These are phyloP conservation scores for Pulveroboletus ravenelii DNA, from an alignment of 768 basidiomycete genomes.

Conservation along the genomic window DNA sequence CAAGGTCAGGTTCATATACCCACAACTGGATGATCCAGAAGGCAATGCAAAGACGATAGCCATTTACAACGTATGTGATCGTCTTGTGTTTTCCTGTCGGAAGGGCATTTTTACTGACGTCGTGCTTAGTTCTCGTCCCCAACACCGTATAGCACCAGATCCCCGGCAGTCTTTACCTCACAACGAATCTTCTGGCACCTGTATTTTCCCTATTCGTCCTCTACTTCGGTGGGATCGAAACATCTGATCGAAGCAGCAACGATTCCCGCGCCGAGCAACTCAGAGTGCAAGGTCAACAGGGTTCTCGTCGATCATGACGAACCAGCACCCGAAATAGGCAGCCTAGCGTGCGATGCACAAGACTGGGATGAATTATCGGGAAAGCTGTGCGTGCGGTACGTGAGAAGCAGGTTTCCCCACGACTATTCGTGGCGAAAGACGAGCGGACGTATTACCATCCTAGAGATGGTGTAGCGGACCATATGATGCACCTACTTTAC, in stretches of 20 bases:
- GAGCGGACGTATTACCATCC: constrained; percentile 19
- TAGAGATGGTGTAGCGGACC: constrained; percentile 21
- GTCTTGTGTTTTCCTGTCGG: background rate
- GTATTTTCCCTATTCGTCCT: constrained; percentile 8
- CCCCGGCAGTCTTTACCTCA: constrained; percentile 21
- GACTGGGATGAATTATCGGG: constrained; percentile 32
- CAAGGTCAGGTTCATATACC: constrained; percentile 23
- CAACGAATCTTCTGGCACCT: constrained; percentile 30
- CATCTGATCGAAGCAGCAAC: constrained; percentile 21
- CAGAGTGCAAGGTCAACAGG: constrained; percentile 18
- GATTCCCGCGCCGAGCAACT: constrained; percentile 13
- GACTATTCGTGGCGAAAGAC: constrained; percentile 23
- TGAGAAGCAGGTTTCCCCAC: constrained; percentile 20
- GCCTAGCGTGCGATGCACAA: constrained; percentile 21
- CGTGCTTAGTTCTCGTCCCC: constrained; percentile 17
- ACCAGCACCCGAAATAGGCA: constrained; percentile 1
- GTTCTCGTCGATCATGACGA: constrained; percentile 24
- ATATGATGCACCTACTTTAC: background rate
- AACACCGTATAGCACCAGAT: constrained; percentile 14
- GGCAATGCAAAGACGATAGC: constrained; percentile 13
- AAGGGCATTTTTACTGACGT: background rate
- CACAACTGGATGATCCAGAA: constrained; percentile 19
- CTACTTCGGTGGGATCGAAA: constrained; percentile 7
- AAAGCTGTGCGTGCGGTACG: constrained; percentile 24
- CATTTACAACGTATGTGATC: constrained; percentile 17